Conservation (phyloP, 768 basidiomycete species). For the Cystobasidium ongulense region DNA sequence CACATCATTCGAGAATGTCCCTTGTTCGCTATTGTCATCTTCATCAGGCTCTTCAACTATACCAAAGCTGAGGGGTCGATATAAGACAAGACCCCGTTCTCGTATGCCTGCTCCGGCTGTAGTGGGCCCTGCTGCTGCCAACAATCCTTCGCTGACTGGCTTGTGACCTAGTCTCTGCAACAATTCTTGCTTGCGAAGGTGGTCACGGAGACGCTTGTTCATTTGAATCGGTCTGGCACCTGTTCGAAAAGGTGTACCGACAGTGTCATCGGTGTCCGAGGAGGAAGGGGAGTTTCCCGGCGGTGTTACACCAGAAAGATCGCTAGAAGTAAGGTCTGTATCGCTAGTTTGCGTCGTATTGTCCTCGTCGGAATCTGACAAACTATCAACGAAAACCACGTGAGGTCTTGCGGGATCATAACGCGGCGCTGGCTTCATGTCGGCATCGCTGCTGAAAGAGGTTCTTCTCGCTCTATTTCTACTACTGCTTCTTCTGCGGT, state of each 20-base stretch:
- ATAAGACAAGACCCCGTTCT: constrained; percentile 22
- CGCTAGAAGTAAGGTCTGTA: background rate
- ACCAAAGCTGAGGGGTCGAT: constrained; percentile 4
- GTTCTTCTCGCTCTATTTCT: background rate
- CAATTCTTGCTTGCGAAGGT: background rate
- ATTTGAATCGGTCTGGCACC: background rate
- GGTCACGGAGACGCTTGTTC: constrained; percentile 10
- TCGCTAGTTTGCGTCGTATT: background rate
- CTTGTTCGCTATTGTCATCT: background rate
- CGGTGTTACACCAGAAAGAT: background rate
- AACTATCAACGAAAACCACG: constrained; percentile 15
- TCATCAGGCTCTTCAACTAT: constrained; percentile 15
- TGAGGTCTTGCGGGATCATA: constrained; percentile 15
- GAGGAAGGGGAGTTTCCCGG: background rate
- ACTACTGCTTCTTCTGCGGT: constrained; percentile 2
- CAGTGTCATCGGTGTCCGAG: background rate
- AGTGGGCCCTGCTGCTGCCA: background rate
- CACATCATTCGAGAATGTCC: background rate
- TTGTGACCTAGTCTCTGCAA: background rate
- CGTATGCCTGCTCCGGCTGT: constrained; percentile 3
- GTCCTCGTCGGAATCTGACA: constrained; percentile 15
- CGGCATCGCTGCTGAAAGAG: background rate
- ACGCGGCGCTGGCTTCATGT: background rate
- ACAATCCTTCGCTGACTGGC: background rate
- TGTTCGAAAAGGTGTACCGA: background rate